Conservation (phyloP, 2,329 filamentous ascomycete genomes). For the Phaeophleospora eucalypticola region DNA sequence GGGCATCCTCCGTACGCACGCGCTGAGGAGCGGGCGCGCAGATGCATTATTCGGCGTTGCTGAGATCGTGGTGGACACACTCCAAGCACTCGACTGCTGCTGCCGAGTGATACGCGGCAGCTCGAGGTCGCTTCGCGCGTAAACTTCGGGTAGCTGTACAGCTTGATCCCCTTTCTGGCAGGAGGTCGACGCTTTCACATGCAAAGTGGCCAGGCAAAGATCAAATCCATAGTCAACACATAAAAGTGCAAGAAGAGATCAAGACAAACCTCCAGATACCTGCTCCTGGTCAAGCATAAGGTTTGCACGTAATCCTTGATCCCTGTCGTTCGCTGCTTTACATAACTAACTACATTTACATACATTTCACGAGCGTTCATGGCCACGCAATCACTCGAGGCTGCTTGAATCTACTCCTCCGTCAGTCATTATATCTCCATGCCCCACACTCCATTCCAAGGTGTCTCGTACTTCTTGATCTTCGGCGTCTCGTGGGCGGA, state of each 20-base stretch:
- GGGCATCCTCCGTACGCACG: slow-evolving; percentile 49
- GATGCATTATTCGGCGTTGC: neutral
- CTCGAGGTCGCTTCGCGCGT: too few species aligned
- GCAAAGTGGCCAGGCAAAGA: neutral
- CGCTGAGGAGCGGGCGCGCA: neutral
- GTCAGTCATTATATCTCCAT: neutral
- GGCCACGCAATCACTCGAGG: neutral
- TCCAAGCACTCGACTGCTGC: too few species aligned
- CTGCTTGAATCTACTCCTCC: neutral
- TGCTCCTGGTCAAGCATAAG: neutral
- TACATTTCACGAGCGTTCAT: too few species aligned
- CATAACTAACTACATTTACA: too few species aligned
- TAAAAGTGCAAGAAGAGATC: too few species aligned
- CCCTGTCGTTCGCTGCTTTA: too few species aligned
- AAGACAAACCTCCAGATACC: too few species aligned
- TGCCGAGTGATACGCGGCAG: too few species aligned
- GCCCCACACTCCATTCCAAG: neutral
- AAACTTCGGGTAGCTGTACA: too few species aligned
- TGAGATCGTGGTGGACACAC: too few species aligned
- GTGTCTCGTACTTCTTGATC: neutral
- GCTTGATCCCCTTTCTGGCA: too few species aligned
- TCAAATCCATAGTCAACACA: too few species aligned
- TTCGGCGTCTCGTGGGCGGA: neutral
- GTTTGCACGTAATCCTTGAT: neutral
- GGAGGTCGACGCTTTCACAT: neutral